A percentile compares a stretch with the other conserved stretches of the same genome.
These are phyloP conservation scores for Lactuca saligna DNA, from an alignment of 129 eudicot genomes.

Conservation along the genomic window DNA sequence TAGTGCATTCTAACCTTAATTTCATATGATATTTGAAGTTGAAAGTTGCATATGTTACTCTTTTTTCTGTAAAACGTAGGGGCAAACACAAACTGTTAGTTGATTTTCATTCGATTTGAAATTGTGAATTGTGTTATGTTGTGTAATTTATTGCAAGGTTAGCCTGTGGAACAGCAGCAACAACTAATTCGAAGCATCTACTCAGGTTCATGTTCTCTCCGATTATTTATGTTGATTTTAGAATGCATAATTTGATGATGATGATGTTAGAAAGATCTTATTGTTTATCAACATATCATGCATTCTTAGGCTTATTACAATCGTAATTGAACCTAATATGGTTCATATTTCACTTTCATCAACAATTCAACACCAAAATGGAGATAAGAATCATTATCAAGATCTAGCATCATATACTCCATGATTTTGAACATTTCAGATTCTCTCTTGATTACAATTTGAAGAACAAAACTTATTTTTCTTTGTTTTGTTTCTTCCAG, in stretches of 20 bases:
- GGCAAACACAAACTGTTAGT: background rate
- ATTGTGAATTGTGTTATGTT: background rate
- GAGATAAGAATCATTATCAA: constrained; percentile 4
- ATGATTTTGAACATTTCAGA: constrained; percentile 4
- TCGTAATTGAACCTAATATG: background rate
- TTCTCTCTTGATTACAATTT: constrained; percentile 10
- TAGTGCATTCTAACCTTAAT: background rate
- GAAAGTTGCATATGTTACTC: background rate
- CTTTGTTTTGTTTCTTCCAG: constrained; percentile 37
- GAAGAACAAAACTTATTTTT: background rate
- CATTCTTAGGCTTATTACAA: constrained; percentile 18
- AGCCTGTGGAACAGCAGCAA: constrained; percentile 85
- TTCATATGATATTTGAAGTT: constrained; percentile 12
- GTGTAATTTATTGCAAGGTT: constrained; percentile 24
- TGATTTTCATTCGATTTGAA: constrained; percentile 8
- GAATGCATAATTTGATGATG: background rate
- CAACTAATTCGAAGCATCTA: constrained; percentile 63
- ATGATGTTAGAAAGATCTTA: background rate
- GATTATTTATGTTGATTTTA: background rate
- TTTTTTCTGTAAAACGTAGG: background rate
- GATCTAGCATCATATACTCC: background rate
- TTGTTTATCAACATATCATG: constrained; percentile 6
- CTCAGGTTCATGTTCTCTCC: constrained; percentile 54
- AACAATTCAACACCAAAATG: constrained; percentile 1
- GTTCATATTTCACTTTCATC: background rate